These are phyloP conservation scores for Sugiyamaella mastotermitis DNA, from an alignment of 805 yeast species.

Conservation along the genomic window DNA sequence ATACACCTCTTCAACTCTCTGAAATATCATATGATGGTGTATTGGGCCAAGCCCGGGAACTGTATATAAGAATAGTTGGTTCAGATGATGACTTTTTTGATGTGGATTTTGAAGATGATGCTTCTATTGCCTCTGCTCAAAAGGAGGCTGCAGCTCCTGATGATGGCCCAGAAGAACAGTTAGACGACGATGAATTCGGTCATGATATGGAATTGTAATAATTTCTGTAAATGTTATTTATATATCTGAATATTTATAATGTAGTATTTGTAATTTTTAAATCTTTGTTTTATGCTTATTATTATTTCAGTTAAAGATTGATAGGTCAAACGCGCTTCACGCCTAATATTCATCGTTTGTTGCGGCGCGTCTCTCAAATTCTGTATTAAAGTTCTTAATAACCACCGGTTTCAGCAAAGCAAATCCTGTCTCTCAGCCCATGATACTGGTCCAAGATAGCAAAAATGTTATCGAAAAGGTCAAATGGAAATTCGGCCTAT, in stretches of 20 bases:
- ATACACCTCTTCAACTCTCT: constrained; percentile 12
- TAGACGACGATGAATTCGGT: constrained; percentile 21
- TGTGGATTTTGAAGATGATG: constrained; percentile 94
- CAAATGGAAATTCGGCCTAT: constrained; percentile 1
- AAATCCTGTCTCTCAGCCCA: too few relatives aligned
- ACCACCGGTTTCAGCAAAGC: too few relatives aligned
- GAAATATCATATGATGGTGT: constrained; percentile 92
- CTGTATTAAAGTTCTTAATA: too few relatives aligned
- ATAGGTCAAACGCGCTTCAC: too few relatives aligned
- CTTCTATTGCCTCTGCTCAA: constrained; percentile 36
- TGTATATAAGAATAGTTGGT: constrained; percentile 79
- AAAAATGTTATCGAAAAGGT: too few relatives aligned
- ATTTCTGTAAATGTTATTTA: not conserved
- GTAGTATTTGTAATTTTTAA: not conserved
- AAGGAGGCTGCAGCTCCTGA: not conserved
- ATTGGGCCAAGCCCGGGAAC: constrained; percentile 67
- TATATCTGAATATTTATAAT: not conserved
- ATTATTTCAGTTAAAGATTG: too few relatives aligned
- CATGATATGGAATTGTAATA: constrained; percentile 24
- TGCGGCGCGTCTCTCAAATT: too few relatives aligned
- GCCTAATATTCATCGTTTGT: too few relatives aligned
- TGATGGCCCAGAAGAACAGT: not conserved
- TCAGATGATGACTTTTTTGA: constrained; percentile 94
- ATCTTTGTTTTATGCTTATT: too few relatives aligned
- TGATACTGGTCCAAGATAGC: too few relatives aligned